Evolutionary conservation across 306 rosid genomes (phyloP).

Genomic region (Rosa lucieae): DNA sequence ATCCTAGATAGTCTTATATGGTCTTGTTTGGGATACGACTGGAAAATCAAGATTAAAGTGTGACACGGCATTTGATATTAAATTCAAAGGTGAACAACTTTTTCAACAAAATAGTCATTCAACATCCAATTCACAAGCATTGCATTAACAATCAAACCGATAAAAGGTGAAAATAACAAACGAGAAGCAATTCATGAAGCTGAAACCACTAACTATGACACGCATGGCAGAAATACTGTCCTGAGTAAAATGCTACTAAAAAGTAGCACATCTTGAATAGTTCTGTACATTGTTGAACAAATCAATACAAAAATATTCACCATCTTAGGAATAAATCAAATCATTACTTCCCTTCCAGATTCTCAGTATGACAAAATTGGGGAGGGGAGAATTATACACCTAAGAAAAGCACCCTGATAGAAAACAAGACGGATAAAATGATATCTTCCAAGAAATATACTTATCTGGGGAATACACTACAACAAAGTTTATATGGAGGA

Average conservation of each 20-base stretch:
- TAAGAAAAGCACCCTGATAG: conserved; percentile 2
- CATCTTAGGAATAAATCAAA: background rate
- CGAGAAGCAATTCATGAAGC: background rate
- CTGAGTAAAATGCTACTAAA: background rate
- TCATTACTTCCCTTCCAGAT: background rate
- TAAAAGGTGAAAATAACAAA: background rate
- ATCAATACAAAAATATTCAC: conserved; percentile 14
- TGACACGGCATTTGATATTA: background rate
- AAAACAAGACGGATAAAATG: conserved; percentile 4
- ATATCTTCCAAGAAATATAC: conserved; percentile 1
- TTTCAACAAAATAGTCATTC: background rate
- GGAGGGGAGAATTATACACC: background rate
- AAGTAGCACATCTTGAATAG: conserved; percentile 11
- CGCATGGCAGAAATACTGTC: background rate
- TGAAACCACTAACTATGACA: background rate
- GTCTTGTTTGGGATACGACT: background rate
- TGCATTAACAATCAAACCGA: background rate
- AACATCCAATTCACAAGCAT: too few species aligned
- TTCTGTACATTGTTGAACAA: conserved; percentile 31
- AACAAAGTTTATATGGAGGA: conserved; percentile 10
- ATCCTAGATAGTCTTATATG: background rate
- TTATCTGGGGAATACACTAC: background rate
- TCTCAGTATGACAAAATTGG: conserved; percentile 11
- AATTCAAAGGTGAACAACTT: background rate
- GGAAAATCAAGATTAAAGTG: too few species aligned